phyloP scores from a whole-genome alignment of 1,284 basidiomycete species.

The Testicularia cyperi region DNA sequence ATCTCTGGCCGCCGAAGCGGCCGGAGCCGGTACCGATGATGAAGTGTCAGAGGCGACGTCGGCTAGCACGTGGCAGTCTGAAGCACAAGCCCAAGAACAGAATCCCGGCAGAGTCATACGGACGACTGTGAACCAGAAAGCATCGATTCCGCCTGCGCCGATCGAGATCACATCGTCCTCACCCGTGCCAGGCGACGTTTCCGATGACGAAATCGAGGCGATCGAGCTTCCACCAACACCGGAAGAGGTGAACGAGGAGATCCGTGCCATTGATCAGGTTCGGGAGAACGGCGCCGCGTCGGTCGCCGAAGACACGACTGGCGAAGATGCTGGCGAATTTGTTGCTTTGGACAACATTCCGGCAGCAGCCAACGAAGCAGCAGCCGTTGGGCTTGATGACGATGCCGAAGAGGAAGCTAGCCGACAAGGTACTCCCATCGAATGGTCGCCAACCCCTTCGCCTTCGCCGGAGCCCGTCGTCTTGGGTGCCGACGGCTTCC shows the following conservation, averaged over 20 bases:
- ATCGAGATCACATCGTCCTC: constrained; percentile 25
- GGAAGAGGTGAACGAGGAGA: constrained; percentile 27
- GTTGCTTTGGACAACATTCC: constrained; percentile 36
- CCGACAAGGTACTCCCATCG: constrained; percentile 24
- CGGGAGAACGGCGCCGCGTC: constrained; percentile 6
- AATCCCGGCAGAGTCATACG: too few species aligned
- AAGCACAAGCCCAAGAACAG: too few species aligned
- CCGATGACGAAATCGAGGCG: constrained; percentile 3
- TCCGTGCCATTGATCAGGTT: constrained; percentile 6
- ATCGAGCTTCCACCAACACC: constrained; percentile 16
- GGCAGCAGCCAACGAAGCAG: constrained; percentile 13
- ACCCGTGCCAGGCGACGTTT: constrained; percentile 19
- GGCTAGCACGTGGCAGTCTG: too few species aligned
- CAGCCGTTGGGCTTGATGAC: background rate
- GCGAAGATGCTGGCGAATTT: constrained; percentile 6
- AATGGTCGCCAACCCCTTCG: constrained; percentile 46
- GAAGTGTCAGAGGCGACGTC: too few species aligned
- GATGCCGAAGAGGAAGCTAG: background rate
- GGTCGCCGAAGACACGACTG: constrained; percentile 8
- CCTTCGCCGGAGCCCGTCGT: constrained; percentile 58
- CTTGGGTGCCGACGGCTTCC: constrained; percentile 63
- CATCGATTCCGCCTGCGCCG: too few species aligned
- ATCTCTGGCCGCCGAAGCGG: too few species aligned
- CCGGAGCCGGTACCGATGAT: too few species aligned
- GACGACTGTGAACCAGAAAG: too few species aligned